Evolutionary conservation across 371 early-diverging fungal genomes (phyloP).

Genomic region (Mucor plumbeus): DNA sequence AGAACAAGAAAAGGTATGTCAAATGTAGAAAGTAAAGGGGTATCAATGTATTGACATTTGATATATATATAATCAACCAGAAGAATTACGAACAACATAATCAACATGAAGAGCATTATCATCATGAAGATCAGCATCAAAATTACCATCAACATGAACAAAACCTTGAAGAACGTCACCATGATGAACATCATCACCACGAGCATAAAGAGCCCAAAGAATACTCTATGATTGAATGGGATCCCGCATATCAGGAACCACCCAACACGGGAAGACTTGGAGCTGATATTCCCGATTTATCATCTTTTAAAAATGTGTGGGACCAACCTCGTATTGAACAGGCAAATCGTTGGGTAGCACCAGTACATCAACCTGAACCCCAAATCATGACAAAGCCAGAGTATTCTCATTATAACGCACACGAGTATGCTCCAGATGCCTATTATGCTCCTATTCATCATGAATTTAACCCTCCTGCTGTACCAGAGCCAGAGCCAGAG

Average conservation of each 20-base stretch:
- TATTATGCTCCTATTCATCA: slow-evolving; percentile 9
- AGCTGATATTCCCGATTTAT: slow-evolving; percentile 39
- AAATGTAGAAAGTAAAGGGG: neutral
- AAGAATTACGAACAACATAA: neutral
- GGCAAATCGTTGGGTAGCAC: slow-evolving; percentile 29
- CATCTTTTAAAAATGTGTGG: slow-evolving; percentile 33
- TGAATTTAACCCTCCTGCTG: neutral
- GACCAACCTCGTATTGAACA: slow-evolving; percentile 25
- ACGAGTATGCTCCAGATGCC: slow-evolving; percentile 14
- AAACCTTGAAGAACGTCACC: neutral
- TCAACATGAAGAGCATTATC: slow-evolving; percentile 3
- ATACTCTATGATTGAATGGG: slow-evolving; percentile 37
- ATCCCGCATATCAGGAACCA: slow-evolving; percentile 37
- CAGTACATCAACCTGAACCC: slow-evolving; percentile 29
- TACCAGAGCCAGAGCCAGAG: neutral
- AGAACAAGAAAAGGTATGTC: slow-evolving; percentile 9
- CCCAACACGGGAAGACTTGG: slow-evolving; percentile 28
- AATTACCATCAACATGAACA: slow-evolving; percentile 1
- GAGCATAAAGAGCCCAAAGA: slow-evolving; percentile 1
- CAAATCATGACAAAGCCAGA: slow-evolving; percentile 28
- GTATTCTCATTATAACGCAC: slow-evolving; percentile 22
- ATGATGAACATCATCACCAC: slow-evolving; percentile 8
- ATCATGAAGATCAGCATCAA: slow-evolving; percentile 12
- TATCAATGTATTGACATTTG: neutral
- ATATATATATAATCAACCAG: neutral